These are phyloP conservation scores for Phlegmacium glaucopus DNA, from an alignment of 768 basidiomycete species.

Conservation along the genomic window DNA sequence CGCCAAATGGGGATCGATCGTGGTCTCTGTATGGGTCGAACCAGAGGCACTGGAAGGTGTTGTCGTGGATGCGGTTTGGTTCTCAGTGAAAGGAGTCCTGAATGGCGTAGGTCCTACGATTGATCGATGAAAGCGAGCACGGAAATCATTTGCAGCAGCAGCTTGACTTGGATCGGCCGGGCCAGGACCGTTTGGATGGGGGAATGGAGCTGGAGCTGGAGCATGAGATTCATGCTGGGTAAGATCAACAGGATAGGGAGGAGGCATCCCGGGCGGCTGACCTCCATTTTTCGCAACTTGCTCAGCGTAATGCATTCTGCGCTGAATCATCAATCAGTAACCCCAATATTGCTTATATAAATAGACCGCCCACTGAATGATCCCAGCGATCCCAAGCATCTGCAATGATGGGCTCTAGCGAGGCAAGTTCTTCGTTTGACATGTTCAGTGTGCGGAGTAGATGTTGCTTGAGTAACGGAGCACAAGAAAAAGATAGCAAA, in stretches of 20 bases:
- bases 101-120: constrained; percentile 63
- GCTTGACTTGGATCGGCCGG: constrained; percentile 23
- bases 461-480: constrained; percentile 71
- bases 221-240: constrained; percentile 24
- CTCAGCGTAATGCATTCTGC: constrained; percentile 40
- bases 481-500: constrained; percentile 72
- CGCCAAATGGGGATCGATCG: constrained; percentile 34
- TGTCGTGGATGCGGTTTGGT: constrained; percentile 20
- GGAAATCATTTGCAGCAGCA: constrained; percentile 47
- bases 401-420: constrained; percentile 76
- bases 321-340: constrained; percentile 21
- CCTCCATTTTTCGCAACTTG: constrained; percentile 32
- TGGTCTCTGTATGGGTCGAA: constrained; percentile 19
- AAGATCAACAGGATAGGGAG: constrained; percentile 25
- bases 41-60: constrained; percentile 25
- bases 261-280: constrained; percentile 25
- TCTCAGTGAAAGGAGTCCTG: constrained; percentile 23
- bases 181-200: constrained; percentile 22
- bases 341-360: constrained; percentile 3
- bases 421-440: constrained; percentile 76
- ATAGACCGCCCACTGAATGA: constrained; percentile 52
- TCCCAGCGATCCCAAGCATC: constrained; percentile 89
- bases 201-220: constrained; percentile 16
- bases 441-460: constrained; percentile 68
- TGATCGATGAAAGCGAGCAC: constrained; percentile 62